Base-by-base conservation (phyloP, 805 yeast species). In the Saturnispora bothae region DNA sequence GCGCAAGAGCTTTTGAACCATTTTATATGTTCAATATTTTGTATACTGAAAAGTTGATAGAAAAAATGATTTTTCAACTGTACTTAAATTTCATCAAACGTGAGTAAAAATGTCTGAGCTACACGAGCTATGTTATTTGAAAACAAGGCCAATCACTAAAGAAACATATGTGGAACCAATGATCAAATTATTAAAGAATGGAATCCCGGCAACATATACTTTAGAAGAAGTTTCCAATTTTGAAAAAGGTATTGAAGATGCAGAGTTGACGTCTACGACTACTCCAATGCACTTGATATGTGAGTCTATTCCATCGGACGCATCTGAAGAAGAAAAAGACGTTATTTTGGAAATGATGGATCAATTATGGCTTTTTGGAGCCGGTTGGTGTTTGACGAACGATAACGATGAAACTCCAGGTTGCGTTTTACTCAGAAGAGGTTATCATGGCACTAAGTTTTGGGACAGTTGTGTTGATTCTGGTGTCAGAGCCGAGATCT, bases 351-450 rank as follows among this genome's bases (percentile, higher is more conserved):
- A 60, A 10, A 67, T 88, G 75, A 75, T 84, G 42, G 72, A 73
- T 21, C 68, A 65, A 16, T 57, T 88, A 42, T 78, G 88, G 46
- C 76, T 83, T 51, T 80, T 76, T 54, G 96, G 96, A 21, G 95
- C 95, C 0, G 94, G 94, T 8, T 88, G 96, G 96, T 78, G 81
- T 57, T 66, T 83, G 48, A 63, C 76, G 3, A 94, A 86, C 54
- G 69, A 65, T 42, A 71, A 78, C 38, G 67, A 74, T 47, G 77
- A 78, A 44, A 83, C 96, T 0, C 85, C 96, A 0, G 97, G 95
- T 2, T 88, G 94, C 57, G 68, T 86, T 6, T 64, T 88, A 18
- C 57, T 68, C 27, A 70, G 75, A 33, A 62, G 81, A 35, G 69
- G 68, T 2, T 44, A 57, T 64, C 48, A 56, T 49, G 49, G 58